Evolutionary conservation across 2,329 filamentous ascomycete genomes (phyloP), one percentile per base, ranked within the genome.

Genomic region (Diaporthe caulivora): DNA sequence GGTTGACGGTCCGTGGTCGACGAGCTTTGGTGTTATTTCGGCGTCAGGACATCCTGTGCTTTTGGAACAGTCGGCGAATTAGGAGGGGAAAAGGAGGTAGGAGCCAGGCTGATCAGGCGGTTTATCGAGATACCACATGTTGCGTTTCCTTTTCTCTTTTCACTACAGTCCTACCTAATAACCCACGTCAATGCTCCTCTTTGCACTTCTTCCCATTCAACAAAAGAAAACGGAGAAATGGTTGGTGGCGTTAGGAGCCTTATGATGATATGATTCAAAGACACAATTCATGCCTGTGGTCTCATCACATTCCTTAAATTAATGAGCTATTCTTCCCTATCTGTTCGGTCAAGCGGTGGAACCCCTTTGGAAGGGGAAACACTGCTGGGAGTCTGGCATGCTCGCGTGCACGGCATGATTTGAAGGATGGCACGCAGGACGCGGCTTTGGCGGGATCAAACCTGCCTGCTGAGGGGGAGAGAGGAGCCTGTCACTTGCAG

Each of bases 81-180:
- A 29, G 69, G 68, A 55, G 42, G 37, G 11, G 18, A 31, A 40
- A 49, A 37, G 21, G 53, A 31, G 18, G n/a, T 10, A 9, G 29
- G 60, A 21, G 11, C 44, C 60, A 37, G 71, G 47, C 53, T 34
- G 51, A 47, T 55, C 58, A 70, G 65, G 67, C 53, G n/a, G 26
- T 34, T 62, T 26, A 55, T 70, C 29, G 40, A 73, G 37, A 73
- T 73, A 73, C 71, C 65, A 64, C 57, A 9, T 53, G 29, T 34
- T 67, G 62, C 47, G 26, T 47, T 70, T 55, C 29, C 34, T 47
- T 58, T 42, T 24, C n/a, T 71, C 42, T 67, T 51, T 51, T 53
- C 62, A 40, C 24, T 42, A 42, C 44, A 15, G 29, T 26, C 37
- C 54, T 51, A 29, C 42, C 42, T 57, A 57, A 71, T 71, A 49